Evolutionary conservation across 108 stramenopile genomes (phyloP).

Genomic region (Nitzschia inconspicua): DNA sequence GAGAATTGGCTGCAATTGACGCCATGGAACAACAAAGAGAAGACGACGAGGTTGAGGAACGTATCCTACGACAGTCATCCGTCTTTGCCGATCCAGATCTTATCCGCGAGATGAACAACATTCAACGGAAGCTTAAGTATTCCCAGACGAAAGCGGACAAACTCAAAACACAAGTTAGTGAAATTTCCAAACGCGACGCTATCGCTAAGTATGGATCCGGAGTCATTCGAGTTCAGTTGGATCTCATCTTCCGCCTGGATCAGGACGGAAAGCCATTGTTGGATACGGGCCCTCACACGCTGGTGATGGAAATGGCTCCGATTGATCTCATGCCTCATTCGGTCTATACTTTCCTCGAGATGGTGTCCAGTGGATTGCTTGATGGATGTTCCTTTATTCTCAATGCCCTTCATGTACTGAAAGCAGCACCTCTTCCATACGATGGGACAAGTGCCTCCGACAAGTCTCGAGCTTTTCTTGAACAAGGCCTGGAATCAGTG

Average conservation of each 20-base stretch:
- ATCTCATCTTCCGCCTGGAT: slow-evolving; percentile 45
- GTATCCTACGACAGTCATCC: slow-evolving; percentile 14
- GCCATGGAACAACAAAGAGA: slow-evolving; percentile 22
- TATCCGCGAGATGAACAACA: slow-evolving; percentile 14
- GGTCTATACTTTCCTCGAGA: slow-evolving; percentile 64
- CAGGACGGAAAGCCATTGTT: neutral
- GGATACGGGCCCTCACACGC: slow-evolving; percentile 29
- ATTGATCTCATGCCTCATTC: slow-evolving; percentile 77
- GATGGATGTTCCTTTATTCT: slow-evolving; percentile 50
- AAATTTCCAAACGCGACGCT: slow-evolving; percentile 22
- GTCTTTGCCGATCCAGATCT: slow-evolving; percentile 25
- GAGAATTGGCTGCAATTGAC: slow-evolving; percentile 27
- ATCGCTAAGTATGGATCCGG: slow-evolving; percentile 50
- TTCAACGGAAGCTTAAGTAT: slow-evolving; percentile 24
- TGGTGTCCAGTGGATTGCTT: slow-evolving; percentile 41
- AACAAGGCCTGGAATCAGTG: slow-evolving; percentile 47
- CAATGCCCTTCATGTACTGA: slow-evolving; percentile 50
- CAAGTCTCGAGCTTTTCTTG: slow-evolving; percentile 40
- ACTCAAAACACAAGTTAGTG: slow-evolving; percentile 26
- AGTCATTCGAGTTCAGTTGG: slow-evolving; percentile 59
- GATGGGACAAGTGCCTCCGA: slow-evolving; percentile 20
- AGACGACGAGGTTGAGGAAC: slow-evolving; percentile 18
- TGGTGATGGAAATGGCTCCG: slow-evolving; percentile 68
- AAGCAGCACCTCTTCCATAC: slow-evolving; percentile 54
- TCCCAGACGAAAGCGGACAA: slow-evolving; percentile 20